Conservation (phyloP, 495 filamentous ascomycete species). For the Tuber melanosporum region DNA sequence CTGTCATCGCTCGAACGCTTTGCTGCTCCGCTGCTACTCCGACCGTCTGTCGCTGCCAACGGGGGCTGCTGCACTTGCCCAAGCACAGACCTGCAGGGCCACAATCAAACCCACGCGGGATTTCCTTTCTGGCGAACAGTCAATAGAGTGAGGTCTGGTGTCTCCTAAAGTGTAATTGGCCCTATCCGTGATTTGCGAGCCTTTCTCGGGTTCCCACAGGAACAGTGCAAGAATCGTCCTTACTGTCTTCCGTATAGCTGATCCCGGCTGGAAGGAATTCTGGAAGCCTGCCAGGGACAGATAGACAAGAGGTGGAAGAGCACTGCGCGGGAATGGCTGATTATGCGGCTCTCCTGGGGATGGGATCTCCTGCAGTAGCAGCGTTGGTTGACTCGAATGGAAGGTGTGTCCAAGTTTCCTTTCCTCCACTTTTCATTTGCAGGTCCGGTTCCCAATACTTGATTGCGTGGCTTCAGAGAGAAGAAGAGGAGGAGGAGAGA, state of each 20-base stretch:
- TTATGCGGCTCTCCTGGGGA: slow-evolving; percentile 39
- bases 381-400: slow-evolving; percentile 33
- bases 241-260: slow-evolving; percentile 37
- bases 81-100: slow-evolving; percentile 38
- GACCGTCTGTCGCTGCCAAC: slow-evolving; percentile 1
- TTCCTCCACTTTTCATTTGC: slow-evolving; percentile 36
- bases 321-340: slow-evolving; percentile 32
- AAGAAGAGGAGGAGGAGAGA: slow-evolving; percentile 35
- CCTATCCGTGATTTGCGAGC: slow-evolving; percentile 10
- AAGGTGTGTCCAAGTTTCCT: slow-evolving; percentile 38
- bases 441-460: slow-evolving; percentile 27
- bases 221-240: slow-evolving; percentile 32
- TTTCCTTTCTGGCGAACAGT: slow-evolving; percentile 39
- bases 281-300: slow-evolving; percentile 37
- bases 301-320: slow-evolving; percentile 17
- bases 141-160: slow-evolving; percentile 29
- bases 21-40: not conserved
- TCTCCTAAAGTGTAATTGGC: slow-evolving; percentile 35
- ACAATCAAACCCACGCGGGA: slow-evolving; percentile 28
- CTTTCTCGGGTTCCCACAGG: slow-evolving; percentile 31
- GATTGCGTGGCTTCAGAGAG: slow-evolving; percentile 34
- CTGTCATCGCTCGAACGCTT: slow-evolving; percentile 30
- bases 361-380: slow-evolving; percentile 37
- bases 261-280: slow-evolving; percentile 30
- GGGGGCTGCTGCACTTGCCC: slow-evolving; percentile 32